A percentile compares a stretch with the other conserved stretches of the same genome.
These are phyloP conservation scores for Emmonsia crescens DNA, from an alignment of 2,329 filamentous ascomycete species.

Conservation along the genomic window DNA sequence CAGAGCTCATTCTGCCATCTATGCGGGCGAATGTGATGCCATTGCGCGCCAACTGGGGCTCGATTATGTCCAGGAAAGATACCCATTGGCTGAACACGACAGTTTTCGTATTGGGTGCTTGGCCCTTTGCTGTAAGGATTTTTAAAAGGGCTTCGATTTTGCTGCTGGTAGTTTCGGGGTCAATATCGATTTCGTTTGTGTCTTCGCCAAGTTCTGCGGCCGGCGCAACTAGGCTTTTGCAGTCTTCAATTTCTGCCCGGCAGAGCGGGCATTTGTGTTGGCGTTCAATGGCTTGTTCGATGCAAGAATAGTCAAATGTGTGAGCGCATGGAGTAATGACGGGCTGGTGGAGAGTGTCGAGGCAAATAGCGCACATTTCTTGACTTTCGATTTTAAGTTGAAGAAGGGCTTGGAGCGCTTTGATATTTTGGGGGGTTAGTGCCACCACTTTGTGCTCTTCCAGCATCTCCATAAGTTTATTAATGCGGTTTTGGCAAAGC, in stretches of 20 bases:
- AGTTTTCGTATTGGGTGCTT: conserved; percentile 57
- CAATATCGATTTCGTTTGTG: conserved; percentile 41
- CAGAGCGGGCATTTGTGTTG: conserved; percentile 82
- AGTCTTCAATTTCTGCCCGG: conserved; percentile 54
- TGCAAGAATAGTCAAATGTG: conserved; percentile 63
- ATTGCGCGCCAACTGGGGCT: conserved; percentile 52
- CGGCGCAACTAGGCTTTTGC: conserved; percentile 54
- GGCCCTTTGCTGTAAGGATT: conserved; percentile 60
- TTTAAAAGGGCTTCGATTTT: conserved; percentile 72
- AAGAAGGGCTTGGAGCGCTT: conserved; percentile 62
- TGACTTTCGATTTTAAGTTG: conserved; percentile 67
- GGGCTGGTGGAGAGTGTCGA: conserved; percentile 59
- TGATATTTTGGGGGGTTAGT: conserved; percentile 60
- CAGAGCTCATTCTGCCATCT: conserved; percentile 66
- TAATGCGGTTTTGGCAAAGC: conserved; percentile 64
- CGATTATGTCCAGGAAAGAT: conserved; percentile 63
- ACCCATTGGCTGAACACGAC: conserved; percentile 79
- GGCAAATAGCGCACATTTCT: conserved; percentile 74
- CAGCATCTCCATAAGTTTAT: conserved; percentile 58
- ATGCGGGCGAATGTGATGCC: conserved; percentile 59
- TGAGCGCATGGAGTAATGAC: conserved; percentile 82
- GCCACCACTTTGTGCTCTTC: conserved; percentile 57
- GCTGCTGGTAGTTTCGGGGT: conserved; percentile 58
- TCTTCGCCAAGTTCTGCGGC: conserved; percentile 45
- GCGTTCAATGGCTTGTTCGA: conserved; percentile 59